A percentile compares a stretch with the other conserved stretches of the same genome.
Evolutionary conservation across 1,284 basidiomycete genomes (phyloP).

Genomic region (Malassezia brasiliensis): DNA sequence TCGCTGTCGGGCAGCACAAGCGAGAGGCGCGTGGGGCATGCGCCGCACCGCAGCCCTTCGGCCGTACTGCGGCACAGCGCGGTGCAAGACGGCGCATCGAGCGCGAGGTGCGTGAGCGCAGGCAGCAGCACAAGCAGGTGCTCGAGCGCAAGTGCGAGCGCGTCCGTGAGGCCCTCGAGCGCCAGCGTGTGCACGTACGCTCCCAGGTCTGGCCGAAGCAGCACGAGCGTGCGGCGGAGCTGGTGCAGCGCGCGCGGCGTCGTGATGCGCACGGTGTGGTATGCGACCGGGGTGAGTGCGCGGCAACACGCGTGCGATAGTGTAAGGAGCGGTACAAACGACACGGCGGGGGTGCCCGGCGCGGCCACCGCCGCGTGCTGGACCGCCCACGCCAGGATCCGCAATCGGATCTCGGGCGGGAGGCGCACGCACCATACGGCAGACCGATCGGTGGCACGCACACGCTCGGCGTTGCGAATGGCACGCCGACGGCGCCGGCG

Average conservation of each 20-base stretch:
- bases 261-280: neutral
- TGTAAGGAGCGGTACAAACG: conserved; percentile 1
- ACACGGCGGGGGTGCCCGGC: neutral
- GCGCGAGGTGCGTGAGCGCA: neutral
- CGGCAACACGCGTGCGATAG: neutral
- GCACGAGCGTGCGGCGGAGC: conserved; percentile 8
- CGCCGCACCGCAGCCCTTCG: neutral
- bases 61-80: conserved; percentile 2
- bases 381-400: neutral
- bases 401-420: conserved; percentile 7
- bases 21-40: neutral
- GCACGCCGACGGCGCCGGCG: no score
- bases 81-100: neutral
- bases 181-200: neutral
- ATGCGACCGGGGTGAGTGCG: conserved; percentile 1
- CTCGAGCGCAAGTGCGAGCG: conserved; percentile 5
- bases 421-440: neutral
- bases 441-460: neutral
- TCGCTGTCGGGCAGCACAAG: neutral
- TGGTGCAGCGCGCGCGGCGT: neutral
- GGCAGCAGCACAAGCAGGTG: conserved; percentile 2
- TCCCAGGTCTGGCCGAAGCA: conserved; percentile 1
- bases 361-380: neutral
- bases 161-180: neutral
- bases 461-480: neutral